These are phyloP conservation scores for Chlamydomonas urium DNA, from an alignment of 139 green algal species.

Conservation along the genomic window DNA sequence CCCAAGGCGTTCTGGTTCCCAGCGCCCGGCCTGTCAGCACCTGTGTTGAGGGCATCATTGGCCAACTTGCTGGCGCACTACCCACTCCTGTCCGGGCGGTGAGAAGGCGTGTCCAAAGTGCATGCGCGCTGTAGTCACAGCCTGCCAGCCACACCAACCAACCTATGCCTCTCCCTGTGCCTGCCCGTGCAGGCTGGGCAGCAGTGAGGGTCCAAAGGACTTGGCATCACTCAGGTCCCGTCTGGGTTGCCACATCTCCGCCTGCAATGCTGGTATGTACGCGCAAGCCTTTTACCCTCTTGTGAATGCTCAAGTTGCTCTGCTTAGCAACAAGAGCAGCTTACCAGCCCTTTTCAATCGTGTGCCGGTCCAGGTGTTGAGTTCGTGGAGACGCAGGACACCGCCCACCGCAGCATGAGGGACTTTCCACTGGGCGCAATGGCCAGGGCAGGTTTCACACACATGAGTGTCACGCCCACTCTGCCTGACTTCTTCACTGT, in stretches of 20 bases:
- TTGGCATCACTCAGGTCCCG: not conserved
- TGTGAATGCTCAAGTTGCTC: not conserved
- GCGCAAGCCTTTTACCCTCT: not conserved
- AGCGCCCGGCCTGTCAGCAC: not conserved
- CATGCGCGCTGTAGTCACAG: not conserved
- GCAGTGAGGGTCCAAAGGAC: not conserved
- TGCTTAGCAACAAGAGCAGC: not conserved
- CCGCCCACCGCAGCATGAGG: not conserved
- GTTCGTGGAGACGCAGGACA: not conserved
- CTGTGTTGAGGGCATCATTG: not conserved
- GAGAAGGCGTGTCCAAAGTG: constrained; percentile 8
- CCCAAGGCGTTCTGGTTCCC: constrained; percentile 22
- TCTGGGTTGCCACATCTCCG: not conserved
- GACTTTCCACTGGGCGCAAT: constrained; percentile 11
- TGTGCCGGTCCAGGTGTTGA: not conserved
- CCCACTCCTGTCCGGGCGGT: not conserved
- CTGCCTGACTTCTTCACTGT: constrained; percentile 18
- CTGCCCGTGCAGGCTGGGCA: not conserved
- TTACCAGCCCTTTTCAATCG: not conserved
- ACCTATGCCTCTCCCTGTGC: not conserved
- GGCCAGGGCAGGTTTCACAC: constrained; percentile 12
- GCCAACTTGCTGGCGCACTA: not conserved
- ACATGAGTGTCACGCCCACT: not conserved
- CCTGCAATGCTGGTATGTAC: constrained; percentile 9
- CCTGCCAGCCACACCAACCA: not conserved